These are phyloP conservation scores for Leccinum broughii DNA, from an alignment of 768 basidiomycete genomes.

Conservation along the genomic window DNA sequence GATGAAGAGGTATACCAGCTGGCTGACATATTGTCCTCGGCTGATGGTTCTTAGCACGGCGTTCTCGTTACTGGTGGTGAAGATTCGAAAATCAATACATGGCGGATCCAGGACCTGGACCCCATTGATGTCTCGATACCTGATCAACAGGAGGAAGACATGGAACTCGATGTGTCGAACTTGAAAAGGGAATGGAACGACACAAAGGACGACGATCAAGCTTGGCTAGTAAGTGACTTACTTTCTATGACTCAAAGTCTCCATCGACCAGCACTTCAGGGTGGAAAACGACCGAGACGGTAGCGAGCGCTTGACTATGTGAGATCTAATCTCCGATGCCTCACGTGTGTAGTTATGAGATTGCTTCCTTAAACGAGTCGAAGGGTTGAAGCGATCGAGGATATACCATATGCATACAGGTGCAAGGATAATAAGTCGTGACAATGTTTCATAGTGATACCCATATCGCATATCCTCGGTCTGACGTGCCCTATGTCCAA, in stretches of 20 bases:
- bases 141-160: constrained; percentile 10
- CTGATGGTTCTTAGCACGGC: constrained; percentile 34
- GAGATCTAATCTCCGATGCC: neutral
- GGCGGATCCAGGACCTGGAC: constrained; percentile 31
- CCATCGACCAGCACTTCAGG: constrained; percentile 11
- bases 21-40: neutral
- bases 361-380: neutral
- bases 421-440: constrained; percentile 20
- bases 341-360: neutral
- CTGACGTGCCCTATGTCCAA: constrained; percentile 28
- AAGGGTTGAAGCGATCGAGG: constrained; percentile 9
- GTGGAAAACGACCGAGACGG: constrained; percentile 22
- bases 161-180: constrained; percentile 11
- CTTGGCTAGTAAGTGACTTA: constrained; percentile 18
- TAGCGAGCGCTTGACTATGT: neutral
- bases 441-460: constrained; percentile 26
- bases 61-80: constrained; percentile 52
- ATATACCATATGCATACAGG: constrained; percentile 27
- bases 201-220: constrained; percentile 12
- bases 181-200: constrained; percentile 30
- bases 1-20: constrained; percentile 47
- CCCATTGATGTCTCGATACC: neutral
- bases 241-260: neutral
- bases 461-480: constrained; percentile 36
- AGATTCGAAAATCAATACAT: constrained; percentile 47